phyloP scores from a whole-genome alignment of 2,329 filamentous ascomycete genomes.

The Furcasterigmium sp. region DNA sequence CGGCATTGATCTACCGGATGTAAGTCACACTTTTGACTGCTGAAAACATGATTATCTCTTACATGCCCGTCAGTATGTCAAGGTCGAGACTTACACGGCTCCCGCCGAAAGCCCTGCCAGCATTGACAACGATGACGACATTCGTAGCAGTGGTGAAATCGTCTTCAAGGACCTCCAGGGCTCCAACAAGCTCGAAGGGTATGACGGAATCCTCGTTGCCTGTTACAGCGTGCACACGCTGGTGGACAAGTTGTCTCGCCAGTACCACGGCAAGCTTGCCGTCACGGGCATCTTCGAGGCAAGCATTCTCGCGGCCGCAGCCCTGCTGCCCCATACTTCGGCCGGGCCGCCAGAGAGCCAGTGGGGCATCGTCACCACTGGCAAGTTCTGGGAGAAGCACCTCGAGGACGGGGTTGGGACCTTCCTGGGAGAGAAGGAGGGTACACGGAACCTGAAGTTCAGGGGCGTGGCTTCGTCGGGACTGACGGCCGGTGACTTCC shows the following conservation, averaged over 20 bases:
- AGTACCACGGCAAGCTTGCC: slow-evolving; percentile 28
- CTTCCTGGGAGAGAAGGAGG: slow-evolving; percentile 51
- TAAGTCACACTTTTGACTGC: slow-evolving; percentile 15
- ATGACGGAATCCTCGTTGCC: slow-evolving; percentile 78
- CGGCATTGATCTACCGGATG: slow-evolving; percentile 30
- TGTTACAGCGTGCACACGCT: slow-evolving; percentile 86
- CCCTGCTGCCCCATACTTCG: slow-evolving; percentile 33
- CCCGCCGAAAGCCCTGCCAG: slow-evolving; percentile 59
- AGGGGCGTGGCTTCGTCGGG: slow-evolving; percentile 80
- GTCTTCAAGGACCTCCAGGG: slow-evolving; percentile 47
- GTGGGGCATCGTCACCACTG: slow-evolving; percentile 89
- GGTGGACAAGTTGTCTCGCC: slow-evolving; percentile 50
- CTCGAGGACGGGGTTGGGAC: slow-evolving; percentile 58
- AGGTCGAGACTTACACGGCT: slow-evolving; percentile 62
- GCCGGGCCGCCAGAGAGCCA: slow-evolving; percentile 26
- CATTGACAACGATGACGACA: slow-evolving; percentile 73
- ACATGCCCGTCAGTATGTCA: slow-evolving; percentile 28
- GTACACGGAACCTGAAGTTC: slow-evolving; percentile 46
- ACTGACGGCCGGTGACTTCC: slow-evolving; percentile 73
- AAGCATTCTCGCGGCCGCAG: slow-evolving; percentile 61
- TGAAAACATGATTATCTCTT: not conserved
- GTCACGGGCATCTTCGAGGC: slow-evolving; percentile 87
- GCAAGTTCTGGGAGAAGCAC: slow-evolving; percentile 74
- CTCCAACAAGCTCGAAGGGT: slow-evolving; percentile 30
- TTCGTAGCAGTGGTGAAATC: slow-evolving; percentile 54